These are phyloP conservation scores for Raphanus raphanistrum DNA, from an alignment of 345 rosid genomes.

Conservation along the genomic window DNA sequence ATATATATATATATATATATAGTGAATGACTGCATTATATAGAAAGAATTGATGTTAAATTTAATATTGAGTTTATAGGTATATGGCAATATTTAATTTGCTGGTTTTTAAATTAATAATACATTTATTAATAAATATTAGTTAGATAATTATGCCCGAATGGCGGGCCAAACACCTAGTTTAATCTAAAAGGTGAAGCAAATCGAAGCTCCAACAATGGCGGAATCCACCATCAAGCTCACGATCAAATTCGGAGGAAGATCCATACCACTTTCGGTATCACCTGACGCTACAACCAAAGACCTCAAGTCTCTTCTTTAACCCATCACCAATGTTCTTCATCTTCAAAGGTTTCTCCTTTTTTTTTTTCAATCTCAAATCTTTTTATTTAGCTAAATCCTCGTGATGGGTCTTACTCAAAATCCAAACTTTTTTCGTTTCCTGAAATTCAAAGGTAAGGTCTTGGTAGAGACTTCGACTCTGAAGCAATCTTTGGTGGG, in stretches of 20 bases:
- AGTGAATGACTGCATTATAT: too few species aligned
- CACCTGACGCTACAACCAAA: slow-evolving; percentile 51
- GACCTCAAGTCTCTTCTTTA: slow-evolving; percentile 71
- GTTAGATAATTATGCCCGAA: too few species aligned
- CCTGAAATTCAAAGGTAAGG: slow-evolving; percentile 52
- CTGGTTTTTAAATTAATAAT: too few species aligned
- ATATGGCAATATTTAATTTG: too few species aligned
- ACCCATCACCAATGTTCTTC: slow-evolving; percentile 84
- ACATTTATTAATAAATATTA: too few species aligned
- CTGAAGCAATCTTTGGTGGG: slow-evolving; percentile 59
- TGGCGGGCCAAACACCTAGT: too few species aligned
- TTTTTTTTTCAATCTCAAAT: neutral
- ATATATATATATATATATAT: too few species aligned
- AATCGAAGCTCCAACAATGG: slow-evolving; percentile 33
- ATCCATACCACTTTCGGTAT: slow-evolving; percentile 55
- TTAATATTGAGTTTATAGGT: too few species aligned
- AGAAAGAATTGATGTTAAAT: too few species aligned
- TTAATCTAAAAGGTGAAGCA: too few species aligned
- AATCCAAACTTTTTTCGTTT: neutral
- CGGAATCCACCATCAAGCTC: slow-evolving; percentile 40
- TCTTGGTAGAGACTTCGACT: slow-evolving; percentile 67
- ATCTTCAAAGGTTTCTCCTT: slow-evolving; percentile 65
- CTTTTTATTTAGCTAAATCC: neutral
- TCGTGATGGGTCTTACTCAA: neutral
- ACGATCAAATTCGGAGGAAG: slow-evolving; percentile 72